Evolutionary conservation across 768 basidiomycete species (phyloP).

Genomic region (Russula sp.): DNA sequence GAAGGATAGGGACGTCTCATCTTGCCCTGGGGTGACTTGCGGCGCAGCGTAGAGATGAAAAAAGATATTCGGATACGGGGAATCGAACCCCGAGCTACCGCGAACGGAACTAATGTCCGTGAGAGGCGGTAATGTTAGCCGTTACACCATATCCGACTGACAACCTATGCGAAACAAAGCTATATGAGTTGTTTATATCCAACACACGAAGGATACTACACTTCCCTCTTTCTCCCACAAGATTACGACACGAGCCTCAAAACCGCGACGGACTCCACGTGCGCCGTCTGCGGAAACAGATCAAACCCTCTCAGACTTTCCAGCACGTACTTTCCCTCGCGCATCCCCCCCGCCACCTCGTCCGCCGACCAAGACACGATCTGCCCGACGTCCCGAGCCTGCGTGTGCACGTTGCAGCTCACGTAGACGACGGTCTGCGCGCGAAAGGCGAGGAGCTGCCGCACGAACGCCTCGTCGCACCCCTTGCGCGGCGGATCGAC

Average conservation of each 20-base stretch:
- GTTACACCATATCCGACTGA: conserved; percentile 34
- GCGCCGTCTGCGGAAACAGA: conserved; percentile 83
- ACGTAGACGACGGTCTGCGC: conserved; percentile 77
- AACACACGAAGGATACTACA: too few relatives aligned
- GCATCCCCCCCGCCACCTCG: conserved; percentile 32
- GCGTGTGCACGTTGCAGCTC: conserved; percentile 93
- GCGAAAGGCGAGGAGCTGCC: conserved; percentile 68
- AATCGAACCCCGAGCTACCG: conserved; percentile 41
- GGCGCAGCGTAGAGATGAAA: neutral
- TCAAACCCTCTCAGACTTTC: conserved; percentile 88
- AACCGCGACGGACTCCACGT: conserved; percentile 37
- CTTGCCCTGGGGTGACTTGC: too few relatives aligned
- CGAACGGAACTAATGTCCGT: conserved; percentile 19
- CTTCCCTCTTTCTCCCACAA: neutral
- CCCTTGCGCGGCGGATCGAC: conserved; percentile 96
- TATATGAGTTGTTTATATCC: neutral
- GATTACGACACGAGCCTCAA: conserved; percentile 40
- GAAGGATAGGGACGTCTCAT: too few relatives aligned
- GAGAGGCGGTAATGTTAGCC: conserved; percentile 37
- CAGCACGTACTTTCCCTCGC: conserved; percentile 54
- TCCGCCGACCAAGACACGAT: conserved; percentile 45
- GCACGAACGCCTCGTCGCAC: conserved; percentile 72
- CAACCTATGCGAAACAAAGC: fast-evolving
- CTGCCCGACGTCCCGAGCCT: conserved; percentile 80
- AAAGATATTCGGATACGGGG: conserved; percentile 34